Conservation (phyloP, 2,329 filamentous ascomycete species). For the Phialophora macrospora region DNA sequence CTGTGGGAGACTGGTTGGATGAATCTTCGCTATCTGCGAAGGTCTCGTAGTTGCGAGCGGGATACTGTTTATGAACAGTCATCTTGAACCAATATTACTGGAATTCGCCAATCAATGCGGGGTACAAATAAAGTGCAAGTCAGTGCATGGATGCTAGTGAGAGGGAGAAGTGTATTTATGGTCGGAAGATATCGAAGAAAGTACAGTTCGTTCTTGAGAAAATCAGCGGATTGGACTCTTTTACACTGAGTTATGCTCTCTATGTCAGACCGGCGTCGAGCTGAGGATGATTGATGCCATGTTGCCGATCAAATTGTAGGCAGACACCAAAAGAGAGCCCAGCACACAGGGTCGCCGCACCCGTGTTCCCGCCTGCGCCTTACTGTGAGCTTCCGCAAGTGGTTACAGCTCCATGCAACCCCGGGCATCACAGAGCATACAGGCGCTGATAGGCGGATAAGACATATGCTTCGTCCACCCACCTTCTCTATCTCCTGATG, state of each 20-base stretch:
- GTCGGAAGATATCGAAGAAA: background rate
- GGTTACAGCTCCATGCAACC: background rate
- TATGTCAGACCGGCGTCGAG: background rate
- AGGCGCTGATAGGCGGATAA: constrained; percentile 1
- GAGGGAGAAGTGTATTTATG: background rate
- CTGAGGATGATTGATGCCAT: constrained; percentile 8
- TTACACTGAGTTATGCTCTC: background rate
- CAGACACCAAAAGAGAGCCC: constrained; percentile 18
- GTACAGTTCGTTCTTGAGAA: background rate
- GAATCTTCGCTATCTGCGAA: constrained; percentile 17
- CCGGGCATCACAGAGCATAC: background rate
- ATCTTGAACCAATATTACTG: constrained; percentile 16
- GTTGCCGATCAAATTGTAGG: constrained; percentile 4
- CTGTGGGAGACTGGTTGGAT: constrained; percentile 11
- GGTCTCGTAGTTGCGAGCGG: constrained; percentile 32
- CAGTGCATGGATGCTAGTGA: constrained; percentile 1
- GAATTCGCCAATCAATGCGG: background rate
- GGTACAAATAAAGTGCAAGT: too few relatives aligned
- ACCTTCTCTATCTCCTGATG: background rate
- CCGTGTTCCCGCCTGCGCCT: constrained; percentile 6
- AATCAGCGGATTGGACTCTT: background rate
- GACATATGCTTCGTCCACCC: background rate
- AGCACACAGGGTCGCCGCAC: background rate
- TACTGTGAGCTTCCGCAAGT: constrained; percentile 1
- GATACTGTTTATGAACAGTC: constrained; percentile 33